Base-by-base conservation (phyloP, 75 land plant species). In the Azolla pinnata region DNA sequence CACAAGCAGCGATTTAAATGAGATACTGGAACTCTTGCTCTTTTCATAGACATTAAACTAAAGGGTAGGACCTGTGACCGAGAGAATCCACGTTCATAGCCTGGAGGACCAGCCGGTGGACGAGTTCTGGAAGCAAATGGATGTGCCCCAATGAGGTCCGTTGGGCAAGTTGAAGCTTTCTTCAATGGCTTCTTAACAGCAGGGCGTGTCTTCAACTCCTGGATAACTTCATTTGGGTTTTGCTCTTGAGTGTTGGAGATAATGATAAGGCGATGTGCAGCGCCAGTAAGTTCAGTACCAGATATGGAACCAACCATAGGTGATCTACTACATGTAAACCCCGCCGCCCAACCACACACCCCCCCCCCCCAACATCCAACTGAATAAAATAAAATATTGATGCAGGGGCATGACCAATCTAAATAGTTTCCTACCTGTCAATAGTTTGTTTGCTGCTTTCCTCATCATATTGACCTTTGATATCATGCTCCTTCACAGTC, bases 281-380 rank as follows among this genome's bases (percentile, higher is more conserved):
- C 97, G 62, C 72, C 95, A 21, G 85, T 88, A 29, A 91, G 65
- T 14, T 32, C 44, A 61, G 66, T 65, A 14, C 97, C 97, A 44
- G 83, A 72, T 28, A 91, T 74, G n/a, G 95, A 88, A 33, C 85
- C 83, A 46, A 77, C 68, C 5, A 88, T 77, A 29, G 77, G 83
- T 19, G 74, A 83, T 77, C 97, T 90, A 76, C 14, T 2, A 18
- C 14, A 14, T 18, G 2, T 4, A 46, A 3, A 46, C n/a, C n/a
- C 2, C 21, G n/a, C 14, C 2, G 14, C 10, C 21, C 10, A 46
- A 23, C 49, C 2, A 4, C 3, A 14, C n/a, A 46, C n/a, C 14
- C 7, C 14, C 7, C 14, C 14, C 14, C 7, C 14, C 7, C 14
- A 8, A 38, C 14, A 38, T 38, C 49, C 49, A 14, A 46, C 49